Conservation (phyloP, 257 asterid genomes). For the Nicotiana paniculata region DNA sequence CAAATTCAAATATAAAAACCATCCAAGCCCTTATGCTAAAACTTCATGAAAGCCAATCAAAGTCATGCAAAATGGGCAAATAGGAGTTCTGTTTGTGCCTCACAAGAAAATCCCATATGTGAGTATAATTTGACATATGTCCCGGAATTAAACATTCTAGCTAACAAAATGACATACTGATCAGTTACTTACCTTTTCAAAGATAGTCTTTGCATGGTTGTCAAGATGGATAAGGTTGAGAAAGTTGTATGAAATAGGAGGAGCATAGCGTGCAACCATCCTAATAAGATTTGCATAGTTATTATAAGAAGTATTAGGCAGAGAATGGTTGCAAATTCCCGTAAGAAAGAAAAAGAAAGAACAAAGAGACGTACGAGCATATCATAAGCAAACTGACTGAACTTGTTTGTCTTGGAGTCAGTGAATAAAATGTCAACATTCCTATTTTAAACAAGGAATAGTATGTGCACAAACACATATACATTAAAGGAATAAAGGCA, state of each 20-base stretch:
- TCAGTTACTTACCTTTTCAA: constrained; percentile 46
- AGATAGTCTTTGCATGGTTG: constrained; percentile 46
- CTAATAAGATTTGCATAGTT: constrained; percentile 22
- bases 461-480: constrained; percentile 90
- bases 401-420: constrained; percentile 79
- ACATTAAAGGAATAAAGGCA: constrained; percentile 71
- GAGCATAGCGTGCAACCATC: constrained; percentile 85
- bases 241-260: constrained; percentile 77
- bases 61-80: background rate
- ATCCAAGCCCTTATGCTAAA: background rate
- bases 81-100: background rate
- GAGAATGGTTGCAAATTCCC: background rate
- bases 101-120: background rate
- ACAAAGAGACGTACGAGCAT: constrained; percentile 63
- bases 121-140: background rate
- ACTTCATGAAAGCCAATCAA: background rate
- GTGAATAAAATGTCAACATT: constrained; percentile 70
- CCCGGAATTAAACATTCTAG: background rate
- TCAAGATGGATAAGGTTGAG: constrained; percentile 67
- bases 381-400: constrained; percentile 92
- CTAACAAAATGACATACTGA: background rate
- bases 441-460: constrained; percentile 76
- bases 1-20: background rate
- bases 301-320: constrained; percentile 7
- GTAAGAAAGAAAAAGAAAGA: constrained; percentile 1